Percentiles rank a stretch among this genome's conserved stretches.
Evolutionary conservation across 2,329 filamentous ascomycete species (phyloP).

Genomic region (Penicillium psychrosexuale): DNA sequence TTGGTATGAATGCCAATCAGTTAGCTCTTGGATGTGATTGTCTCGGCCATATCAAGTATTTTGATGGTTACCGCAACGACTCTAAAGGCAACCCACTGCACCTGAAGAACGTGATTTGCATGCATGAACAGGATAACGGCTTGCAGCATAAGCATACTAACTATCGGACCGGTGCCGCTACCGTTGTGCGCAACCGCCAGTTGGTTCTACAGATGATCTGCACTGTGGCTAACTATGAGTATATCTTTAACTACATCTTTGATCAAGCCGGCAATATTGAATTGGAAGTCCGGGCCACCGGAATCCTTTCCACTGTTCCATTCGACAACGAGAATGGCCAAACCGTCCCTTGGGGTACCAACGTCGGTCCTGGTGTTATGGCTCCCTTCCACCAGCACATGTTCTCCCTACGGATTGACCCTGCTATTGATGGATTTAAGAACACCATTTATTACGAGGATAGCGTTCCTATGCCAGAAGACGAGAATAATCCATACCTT

Average conservation of each 20-base stretch:
- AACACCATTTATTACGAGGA: conserved; percentile 59
- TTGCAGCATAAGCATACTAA: conserved; percentile 72
- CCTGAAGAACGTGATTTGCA: conserved; percentile 66
- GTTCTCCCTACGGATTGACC: conserved; percentile 64
- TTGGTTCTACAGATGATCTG: conserved; percentile 68
- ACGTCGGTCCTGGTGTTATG: conserved; percentile 67
- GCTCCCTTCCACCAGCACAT: conserved; percentile 74
- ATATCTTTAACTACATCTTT: conserved; percentile 69
- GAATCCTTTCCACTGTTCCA: conserved; percentile 65
- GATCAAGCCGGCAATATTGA: conserved; percentile 66
- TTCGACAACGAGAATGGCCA: conserved; percentile 60
- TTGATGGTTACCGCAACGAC: conserved; percentile 57
- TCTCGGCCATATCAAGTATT: conserved; percentile 66
- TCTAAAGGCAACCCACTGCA: conserved; percentile 57
- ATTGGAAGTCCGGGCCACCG: conserved; percentile 67
- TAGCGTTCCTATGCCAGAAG: conserved; percentile 59
- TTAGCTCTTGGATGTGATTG: conserved; percentile 69
- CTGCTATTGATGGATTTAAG: conserved; percentile 57
- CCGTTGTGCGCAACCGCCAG: conserved; percentile 61
- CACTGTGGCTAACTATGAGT: conserved; percentile 70
- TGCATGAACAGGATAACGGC: conserved; percentile 68
- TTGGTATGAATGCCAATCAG: conserved; percentile 66
- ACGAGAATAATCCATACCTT: conserved; percentile 50
- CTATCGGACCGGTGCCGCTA: conserved; percentile 63
- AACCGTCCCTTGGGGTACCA: conserved; percentile 64